Base-by-base conservation (phyloP, 306 rosid species). In the Corylus americana region DNA sequence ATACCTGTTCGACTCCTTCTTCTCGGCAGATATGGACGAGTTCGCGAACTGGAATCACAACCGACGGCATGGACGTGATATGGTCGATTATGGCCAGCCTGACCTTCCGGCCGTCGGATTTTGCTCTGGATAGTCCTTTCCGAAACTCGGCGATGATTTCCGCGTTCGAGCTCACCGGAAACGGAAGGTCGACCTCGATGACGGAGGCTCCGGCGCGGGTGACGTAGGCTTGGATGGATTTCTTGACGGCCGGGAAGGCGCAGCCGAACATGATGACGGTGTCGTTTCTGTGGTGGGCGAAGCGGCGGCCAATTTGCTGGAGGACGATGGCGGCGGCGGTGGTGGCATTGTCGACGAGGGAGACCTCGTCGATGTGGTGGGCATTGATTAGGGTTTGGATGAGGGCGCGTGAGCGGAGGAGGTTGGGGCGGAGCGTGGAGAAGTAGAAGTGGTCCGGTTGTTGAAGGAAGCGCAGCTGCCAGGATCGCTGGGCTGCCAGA, bases 301-400 rank as follows among this genome's bases (percentile, higher is more conserved):
- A 83, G 3, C 69, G 82, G 50, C 79, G 87, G 7, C 85, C 86
- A 63, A 86, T 69, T 53, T 83, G 87, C 27, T 86, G 92, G 44
- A 90, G 88, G 10, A 90, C 92, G 53, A 90, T 81, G 62, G 94
- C 90, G 8, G 92, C 90, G 18, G 94, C 90, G 9, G 92, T 88
- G 51, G 92, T 90, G 59, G 89, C 90, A 62, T 90, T 90, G 66
- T 90, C 92, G 12, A 90, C 78, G 44, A 90, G 89, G 7, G 92
- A 85, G 16, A 90, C 61, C 8, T 83, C 73, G 8, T 79, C 85
- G 0, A 90, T 75, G 70, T 81, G 64, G 45, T 83, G 88, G 16
- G 88, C 90, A 45, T 81, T 78, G 81, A 90, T 77, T 18, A 90
- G 29, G 51, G 75, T 29, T 44, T 77, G 81, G 58, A 90, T n/a